These are phyloP conservation scores for Coemansia sp. DNA, from an alignment of 192 early-diverging fungal species.

Conservation along the genomic window DNA sequence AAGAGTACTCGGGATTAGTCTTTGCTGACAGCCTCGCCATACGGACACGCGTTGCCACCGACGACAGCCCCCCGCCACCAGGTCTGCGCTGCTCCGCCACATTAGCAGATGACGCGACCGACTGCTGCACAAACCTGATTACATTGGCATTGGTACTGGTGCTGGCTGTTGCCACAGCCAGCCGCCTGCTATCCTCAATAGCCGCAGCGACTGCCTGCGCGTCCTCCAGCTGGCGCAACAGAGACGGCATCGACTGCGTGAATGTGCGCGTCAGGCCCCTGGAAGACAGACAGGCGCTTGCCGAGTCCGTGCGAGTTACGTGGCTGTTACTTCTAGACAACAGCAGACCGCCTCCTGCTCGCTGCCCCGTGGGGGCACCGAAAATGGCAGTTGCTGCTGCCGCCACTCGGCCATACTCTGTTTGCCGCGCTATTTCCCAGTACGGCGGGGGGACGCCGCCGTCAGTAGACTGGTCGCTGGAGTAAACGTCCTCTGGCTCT, in stretches of 20 bases:
- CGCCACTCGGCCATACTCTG: conserved; percentile 11
- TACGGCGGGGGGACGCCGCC: conserved; percentile 7
- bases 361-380: too few relatives aligned
- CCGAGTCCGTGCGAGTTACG: too few relatives aligned
- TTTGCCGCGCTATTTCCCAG: conserved; percentile 20
- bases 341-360: too few relatives aligned
- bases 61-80: neutral
- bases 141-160: conserved; percentile 6
- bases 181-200: conserved; percentile 7
- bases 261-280: conserved; percentile 14
- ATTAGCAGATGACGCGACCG: neutral
- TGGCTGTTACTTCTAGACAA: neutral
- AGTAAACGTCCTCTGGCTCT: neutral
- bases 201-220: conserved; percentile 9
- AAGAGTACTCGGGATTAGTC: conserved; percentile 15
- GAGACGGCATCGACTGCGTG: conserved; percentile 18
- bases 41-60: conserved; percentile 3
- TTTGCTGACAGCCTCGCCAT: conserved; percentile 11
- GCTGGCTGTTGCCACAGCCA: neutral
- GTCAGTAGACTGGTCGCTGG: neutral
- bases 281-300: too few relatives aligned
- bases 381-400: neutral
- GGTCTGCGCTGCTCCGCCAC: neutral
- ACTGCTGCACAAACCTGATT: conserved; percentile 7
- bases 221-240: neutral